Evolutionary conservation across 306 rosid genomes (phyloP).

Genomic region (Rosa rugosa): DNA sequence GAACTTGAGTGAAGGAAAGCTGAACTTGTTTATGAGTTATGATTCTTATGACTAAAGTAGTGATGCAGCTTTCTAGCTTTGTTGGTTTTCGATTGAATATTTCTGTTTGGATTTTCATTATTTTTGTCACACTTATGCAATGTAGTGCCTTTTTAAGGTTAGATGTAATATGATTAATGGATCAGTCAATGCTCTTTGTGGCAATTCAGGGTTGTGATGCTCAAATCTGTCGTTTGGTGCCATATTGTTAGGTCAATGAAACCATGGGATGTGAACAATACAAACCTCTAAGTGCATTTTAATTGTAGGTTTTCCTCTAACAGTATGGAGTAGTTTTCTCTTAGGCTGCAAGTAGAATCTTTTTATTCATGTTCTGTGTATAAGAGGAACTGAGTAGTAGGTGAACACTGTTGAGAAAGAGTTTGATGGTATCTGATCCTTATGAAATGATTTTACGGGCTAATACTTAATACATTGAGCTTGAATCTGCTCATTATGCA

Average conservation of each 20-base stretch:
- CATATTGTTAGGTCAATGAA: background rate
- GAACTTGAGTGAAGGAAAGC: background rate
- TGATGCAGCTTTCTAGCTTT: background rate
- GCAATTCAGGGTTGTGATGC: background rate
- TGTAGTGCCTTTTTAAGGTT: background rate
- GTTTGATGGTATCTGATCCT: background rate
- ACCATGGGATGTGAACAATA: background rate
- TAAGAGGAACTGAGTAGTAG: background rate
- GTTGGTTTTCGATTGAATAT: background rate
- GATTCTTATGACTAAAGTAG: background rate
- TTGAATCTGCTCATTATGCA: background rate
- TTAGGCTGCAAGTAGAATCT: background rate
- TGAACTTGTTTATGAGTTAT: background rate
- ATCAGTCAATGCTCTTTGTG: background rate
- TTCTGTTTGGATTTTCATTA: background rate
- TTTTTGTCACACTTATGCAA: background rate
- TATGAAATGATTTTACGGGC: background rate
- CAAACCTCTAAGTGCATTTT: background rate
- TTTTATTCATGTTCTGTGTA: background rate
- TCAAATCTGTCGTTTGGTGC: background rate
- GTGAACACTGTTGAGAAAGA: background rate
- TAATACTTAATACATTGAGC: background rate
- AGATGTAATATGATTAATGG: background rate
- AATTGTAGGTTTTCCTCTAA: background rate
- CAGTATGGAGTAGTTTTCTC: background rate